Evolutionary conservation across 108 stramenopile genomes (phyloP).

Genomic region (Pseudonitzschia multiseries): DNA sequence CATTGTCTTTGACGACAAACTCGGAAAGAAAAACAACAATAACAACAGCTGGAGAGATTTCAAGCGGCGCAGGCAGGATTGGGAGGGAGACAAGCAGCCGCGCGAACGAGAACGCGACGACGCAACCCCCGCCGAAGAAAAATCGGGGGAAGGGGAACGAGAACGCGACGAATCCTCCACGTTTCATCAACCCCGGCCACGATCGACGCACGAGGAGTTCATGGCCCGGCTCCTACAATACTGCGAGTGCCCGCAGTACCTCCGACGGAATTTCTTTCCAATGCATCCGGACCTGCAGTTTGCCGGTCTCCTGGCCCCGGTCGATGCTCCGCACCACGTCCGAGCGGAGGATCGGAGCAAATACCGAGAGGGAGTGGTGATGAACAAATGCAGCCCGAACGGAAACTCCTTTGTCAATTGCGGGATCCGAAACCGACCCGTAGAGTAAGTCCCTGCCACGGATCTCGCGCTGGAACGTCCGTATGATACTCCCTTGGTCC

Average conservation of each 20-base stretch:
- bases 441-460: slow-evolving; percentile 52
- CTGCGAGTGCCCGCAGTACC: slow-evolving; percentile 93
- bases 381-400: slow-evolving; percentile 48
- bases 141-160: neutral
- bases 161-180: slow-evolving; percentile 8
- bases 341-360: slow-evolving; percentile 78
- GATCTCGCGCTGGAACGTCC: neutral
- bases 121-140: slow-evolving; percentile 10
- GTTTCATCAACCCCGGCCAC: slow-evolving; percentile 18
- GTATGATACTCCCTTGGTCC: too few relatives aligned
- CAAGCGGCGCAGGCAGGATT: slow-evolving; percentile 17
- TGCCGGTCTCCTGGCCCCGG: slow-evolving; percentile 91
- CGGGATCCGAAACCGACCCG: slow-evolving; percentile 75
- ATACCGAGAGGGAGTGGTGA: slow-evolving; percentile 93
- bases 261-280: slow-evolving; percentile 89
- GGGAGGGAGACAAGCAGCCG: slow-evolving; percentile 13
- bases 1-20: slow-evolving; percentile 93
- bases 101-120: neutral
- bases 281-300: slow-evolving; percentile 95
- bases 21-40: slow-evolving; percentile 30
- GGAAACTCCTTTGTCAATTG: slow-evolving; percentile 77
- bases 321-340: slow-evolving; percentile 98
- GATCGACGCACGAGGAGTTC: slow-evolving; percentile 87
- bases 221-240: slow-evolving; percentile 94
- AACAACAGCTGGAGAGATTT: slow-evolving; percentile 20